Evolutionary conservation across 345 rosid species (phyloP).

Genomic region (Crucihimalaya himalaica): DNA sequence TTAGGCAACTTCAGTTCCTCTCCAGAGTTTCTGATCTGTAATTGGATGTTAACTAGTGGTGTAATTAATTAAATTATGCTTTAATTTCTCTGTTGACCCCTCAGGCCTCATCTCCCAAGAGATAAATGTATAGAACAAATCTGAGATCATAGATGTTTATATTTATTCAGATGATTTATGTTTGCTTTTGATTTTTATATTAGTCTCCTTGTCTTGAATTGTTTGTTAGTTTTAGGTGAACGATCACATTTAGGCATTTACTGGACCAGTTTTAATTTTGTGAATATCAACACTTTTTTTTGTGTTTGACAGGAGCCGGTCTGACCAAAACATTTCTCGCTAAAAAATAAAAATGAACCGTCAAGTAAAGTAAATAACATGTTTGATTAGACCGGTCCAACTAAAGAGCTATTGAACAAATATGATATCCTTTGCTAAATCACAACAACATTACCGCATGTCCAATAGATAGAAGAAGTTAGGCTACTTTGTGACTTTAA

Average conservation of each 20-base stretch:
- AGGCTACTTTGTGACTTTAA: background rate
- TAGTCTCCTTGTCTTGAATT: background rate
- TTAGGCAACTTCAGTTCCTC: conserved; percentile 86
- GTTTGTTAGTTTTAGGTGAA: conserved; percentile 2
- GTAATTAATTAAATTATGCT: conserved; percentile 23
- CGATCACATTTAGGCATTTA: background rate
- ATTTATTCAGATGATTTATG: conserved; percentile 1
- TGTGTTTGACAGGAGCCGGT: too few relatives aligned
- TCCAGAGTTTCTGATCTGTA: conserved; percentile 44
- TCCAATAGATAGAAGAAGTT: too few relatives aligned
- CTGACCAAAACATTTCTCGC: background rate
- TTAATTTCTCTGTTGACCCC: conserved; percentile 22
- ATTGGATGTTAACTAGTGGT: conserved; percentile 11
- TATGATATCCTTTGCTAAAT: background rate
- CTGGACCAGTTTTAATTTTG: background rate
- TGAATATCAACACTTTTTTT: background rate
- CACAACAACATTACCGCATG: background rate
- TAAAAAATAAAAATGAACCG: background rate
- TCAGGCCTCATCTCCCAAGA: conserved; percentile 18
- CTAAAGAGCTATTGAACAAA: background rate
- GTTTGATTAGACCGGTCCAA: background rate
- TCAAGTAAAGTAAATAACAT: background rate
- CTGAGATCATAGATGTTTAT: background rate
- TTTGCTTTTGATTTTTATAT: background rate
- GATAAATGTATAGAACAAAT: conserved; percentile 27